A percentile compares a stretch with the other conserved stretches of the same genome.
These are phyloP conservation scores for Eucalyptus melliodora DNA, from an alignment of 345 rosid genomes.

Conservation along the genomic window DNA sequence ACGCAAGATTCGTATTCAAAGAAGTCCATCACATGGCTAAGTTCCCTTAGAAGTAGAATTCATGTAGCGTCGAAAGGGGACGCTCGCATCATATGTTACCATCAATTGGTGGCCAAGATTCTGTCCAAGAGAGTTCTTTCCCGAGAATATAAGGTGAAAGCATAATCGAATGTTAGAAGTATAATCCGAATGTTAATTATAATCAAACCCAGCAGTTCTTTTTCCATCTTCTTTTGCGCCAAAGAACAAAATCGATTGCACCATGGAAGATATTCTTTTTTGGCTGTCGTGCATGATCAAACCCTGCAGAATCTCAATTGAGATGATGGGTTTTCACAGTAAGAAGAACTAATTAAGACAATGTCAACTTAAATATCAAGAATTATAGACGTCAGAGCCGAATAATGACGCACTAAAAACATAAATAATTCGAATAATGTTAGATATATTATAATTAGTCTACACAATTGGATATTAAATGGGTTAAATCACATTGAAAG, in stretches of 20 bases:
- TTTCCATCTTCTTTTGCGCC: neutral
- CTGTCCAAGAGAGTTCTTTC: neutral
- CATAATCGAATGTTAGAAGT: neutral
- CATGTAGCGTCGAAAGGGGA: neutral
- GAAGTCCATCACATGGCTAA: neutral
- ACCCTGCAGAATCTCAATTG: neutral
- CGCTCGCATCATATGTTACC: neutral
- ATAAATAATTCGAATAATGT: neutral
- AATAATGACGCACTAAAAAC: neutral
- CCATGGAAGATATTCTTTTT: neutral
- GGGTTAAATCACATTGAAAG: neutral
- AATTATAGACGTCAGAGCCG: neutral
- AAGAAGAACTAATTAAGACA: neutral
- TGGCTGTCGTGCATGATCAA: neutral
- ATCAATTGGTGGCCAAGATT: neutral
- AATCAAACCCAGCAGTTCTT: neutral
- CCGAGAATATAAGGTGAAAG: neutral
- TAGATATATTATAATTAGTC: neutral
- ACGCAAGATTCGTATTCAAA: neutral
- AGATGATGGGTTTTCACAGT: neutral
- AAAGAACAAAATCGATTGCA: neutral
- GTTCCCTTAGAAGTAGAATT: neutral
- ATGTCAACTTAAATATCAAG: neutral
- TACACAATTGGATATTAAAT: neutral
- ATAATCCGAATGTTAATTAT: neutral